Evolutionary conservation across 2,329 filamentous ascomycete species (phyloP).

Genomic region (Penicillium vulpinum): DNA sequence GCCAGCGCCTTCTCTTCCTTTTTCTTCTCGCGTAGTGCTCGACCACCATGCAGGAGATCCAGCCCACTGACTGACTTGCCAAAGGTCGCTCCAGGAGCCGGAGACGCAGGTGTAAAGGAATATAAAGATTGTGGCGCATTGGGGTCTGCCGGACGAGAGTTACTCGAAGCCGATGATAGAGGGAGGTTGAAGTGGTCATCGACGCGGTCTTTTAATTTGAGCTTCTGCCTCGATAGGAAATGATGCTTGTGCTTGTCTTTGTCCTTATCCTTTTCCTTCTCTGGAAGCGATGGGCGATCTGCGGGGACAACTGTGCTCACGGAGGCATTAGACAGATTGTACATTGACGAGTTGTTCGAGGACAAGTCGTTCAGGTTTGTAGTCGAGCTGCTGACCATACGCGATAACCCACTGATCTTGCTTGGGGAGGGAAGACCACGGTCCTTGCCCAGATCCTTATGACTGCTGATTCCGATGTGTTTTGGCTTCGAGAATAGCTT

Average conservation of each 20-base stretch:
- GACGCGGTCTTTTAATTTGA: slow-evolving; percentile 60
- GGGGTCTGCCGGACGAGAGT: slow-evolving; percentile 63
- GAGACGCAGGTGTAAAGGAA: slow-evolving; percentile 65
- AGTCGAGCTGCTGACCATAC: slow-evolving; percentile 60
- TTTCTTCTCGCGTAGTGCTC: slow-evolving; percentile 77
- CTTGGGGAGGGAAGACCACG: slow-evolving; percentile 61
- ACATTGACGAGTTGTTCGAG: slow-evolving; percentile 58
- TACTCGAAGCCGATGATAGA: slow-evolving; percentile 65
- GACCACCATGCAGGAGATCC: slow-evolving; percentile 74
- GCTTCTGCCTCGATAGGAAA: slow-evolving; percentile 65
- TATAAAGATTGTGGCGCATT: slow-evolving; percentile 64
- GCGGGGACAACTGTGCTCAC: slow-evolving; percentile 60
- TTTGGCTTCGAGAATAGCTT: slow-evolving; percentile 69
- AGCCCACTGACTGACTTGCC: slow-evolving; percentile 79
- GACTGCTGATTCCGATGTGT: slow-evolving; percentile 62
- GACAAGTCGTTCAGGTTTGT: slow-evolving; percentile 58
- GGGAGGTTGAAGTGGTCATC: slow-evolving; percentile 59
- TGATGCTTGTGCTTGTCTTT: slow-evolving; percentile 59
- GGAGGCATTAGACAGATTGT: slow-evolving; percentile 62
- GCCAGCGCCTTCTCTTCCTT: slow-evolving; percentile 63
- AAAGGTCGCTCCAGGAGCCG: slow-evolving; percentile 63
- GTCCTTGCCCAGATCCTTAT: slow-evolving; percentile 54
- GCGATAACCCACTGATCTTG: slow-evolving; percentile 56
- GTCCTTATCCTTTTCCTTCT: slow-evolving; percentile 44
- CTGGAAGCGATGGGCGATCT: slow-evolving; percentile 40